Percentiles rank a stretch among this genome's conserved stretches.
Evolutionary conservation across 768 basidiomycete species (phyloP).

Genomic region (Russula vinacea): DNA sequence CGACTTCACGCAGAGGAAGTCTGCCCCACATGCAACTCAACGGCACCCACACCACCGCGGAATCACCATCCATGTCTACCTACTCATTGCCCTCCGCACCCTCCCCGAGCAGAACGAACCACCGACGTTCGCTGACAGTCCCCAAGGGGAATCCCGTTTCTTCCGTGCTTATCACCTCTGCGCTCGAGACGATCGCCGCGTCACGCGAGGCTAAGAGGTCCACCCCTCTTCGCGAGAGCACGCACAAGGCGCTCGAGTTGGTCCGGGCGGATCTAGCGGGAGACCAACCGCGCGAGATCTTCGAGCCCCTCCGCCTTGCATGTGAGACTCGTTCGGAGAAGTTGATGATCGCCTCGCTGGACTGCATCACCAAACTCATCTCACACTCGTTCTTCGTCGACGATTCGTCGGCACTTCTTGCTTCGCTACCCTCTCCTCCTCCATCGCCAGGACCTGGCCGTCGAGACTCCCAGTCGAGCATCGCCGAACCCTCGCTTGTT

Average conservation of each 20-base stretch:
- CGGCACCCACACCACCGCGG: conserved; percentile 5
- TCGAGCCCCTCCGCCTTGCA: conserved; percentile 92
- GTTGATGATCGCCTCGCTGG: conserved; percentile 93
- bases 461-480: conserved; percentile 41
- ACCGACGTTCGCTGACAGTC: conserved; percentile 40
- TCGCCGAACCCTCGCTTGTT: conserved; percentile 72
- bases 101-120: conserved; percentile 30
- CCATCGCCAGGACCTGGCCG: conserved; percentile 57
- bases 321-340: conserved; percentile 94
- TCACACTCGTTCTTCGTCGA: conserved; percentile 97
- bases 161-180: conserved; percentile 75
- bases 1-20: conserved; percentile 18
- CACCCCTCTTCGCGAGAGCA: conserved; percentile 74
- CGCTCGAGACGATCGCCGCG: conserved; percentile 78
- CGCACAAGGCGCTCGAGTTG: conserved; percentile 78
- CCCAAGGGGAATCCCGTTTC: conserved; percentile 71
- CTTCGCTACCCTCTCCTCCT: conserved; percentile 65
- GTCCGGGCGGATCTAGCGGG: conserved; percentile 72
- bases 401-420: conserved; percentile 41
- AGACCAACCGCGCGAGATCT: conserved; percentile 79
- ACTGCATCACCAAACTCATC: conserved; percentile 96
- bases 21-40: conserved; percentile 20
- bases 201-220: conserved; percentile 89
- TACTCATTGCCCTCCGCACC: conserved; percentile 24
- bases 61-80: conserved; percentile 28